Evolutionary conservation across 257 asterid species (phyloP).

Genomic region (Petunia axillaris): DNA sequence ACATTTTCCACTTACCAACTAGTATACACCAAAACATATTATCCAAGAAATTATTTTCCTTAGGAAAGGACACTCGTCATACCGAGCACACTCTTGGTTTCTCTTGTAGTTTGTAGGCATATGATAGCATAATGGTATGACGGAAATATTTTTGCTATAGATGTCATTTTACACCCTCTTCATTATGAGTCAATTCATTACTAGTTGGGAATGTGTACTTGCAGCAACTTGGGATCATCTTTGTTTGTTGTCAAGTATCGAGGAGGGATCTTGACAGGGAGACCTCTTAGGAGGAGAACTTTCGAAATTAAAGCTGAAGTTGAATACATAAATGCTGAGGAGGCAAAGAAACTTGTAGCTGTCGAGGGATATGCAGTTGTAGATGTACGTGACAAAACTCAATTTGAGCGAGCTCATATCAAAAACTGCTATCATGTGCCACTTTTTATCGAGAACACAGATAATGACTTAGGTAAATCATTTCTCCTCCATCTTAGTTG

Average conservation of each 20-base stretch:
- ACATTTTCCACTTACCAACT: no score
- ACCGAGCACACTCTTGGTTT: neutral
- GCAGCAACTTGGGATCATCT: slow-evolving; percentile 62
- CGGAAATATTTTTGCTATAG: neutral
- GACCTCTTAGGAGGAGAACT: slow-evolving; percentile 34
- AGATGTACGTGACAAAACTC: slow-evolving; percentile 81
- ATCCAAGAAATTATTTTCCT: neutral
- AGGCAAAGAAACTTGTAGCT: slow-evolving; percentile 76
- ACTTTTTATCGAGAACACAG: slow-evolving; percentile 73
- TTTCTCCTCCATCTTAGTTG: neutral
- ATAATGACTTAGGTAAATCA: slow-evolving; percentile 69
- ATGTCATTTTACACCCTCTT: neutral
- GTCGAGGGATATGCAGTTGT: slow-evolving; percentile 71
- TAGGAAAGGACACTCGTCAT: neutral
- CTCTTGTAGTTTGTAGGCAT: neutral
- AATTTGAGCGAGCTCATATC: slow-evolving; percentile 78
- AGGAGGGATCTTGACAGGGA: slow-evolving; percentile 36
- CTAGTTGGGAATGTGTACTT: slow-evolving; percentile 31
- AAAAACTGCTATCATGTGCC: slow-evolving; percentile 80
- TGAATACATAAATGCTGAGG: slow-evolving; percentile 63
- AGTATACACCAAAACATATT: neutral
- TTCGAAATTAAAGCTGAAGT: slow-evolving; percentile 60
- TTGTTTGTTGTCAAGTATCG: slow-evolving; percentile 42
- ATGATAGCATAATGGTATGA: neutral
- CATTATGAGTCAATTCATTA: neutral